These are phyloP conservation scores for Penicillium alfredii DNA, from an alignment of 495 filamentous ascomycete species.

Conservation along the genomic window DNA sequence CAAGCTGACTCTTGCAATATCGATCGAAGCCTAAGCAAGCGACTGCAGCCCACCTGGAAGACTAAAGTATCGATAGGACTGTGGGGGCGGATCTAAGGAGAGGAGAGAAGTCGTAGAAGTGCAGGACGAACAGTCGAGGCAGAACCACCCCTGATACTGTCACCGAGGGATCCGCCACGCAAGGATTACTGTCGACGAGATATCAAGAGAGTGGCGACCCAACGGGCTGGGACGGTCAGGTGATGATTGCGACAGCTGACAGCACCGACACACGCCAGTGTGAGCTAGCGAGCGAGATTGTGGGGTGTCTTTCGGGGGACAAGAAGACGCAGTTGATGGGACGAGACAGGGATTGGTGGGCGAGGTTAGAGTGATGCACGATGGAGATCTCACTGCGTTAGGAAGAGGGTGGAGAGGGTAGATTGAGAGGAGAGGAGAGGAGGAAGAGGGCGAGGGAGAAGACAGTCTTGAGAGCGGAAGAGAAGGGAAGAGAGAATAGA, in stretches of 20 bases:
- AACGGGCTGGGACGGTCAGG: constrained; percentile 20
- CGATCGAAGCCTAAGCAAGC: too few relatives aligned
- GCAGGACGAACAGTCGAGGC: too few relatives aligned
- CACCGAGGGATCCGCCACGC: too few relatives aligned
- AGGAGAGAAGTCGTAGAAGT: too few relatives aligned
- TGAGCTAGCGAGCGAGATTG: constrained; percentile 11
- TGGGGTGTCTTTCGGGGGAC: constrained; percentile 6
- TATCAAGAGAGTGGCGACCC: constrained; percentile 20
- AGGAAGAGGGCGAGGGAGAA: background rate
- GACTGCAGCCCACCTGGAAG: constrained; percentile 13
- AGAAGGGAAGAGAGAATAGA: constrained; percentile 3
- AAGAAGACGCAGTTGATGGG: constrained; percentile 8
- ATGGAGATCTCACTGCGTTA: constrained; percentile 16
- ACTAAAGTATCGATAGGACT: background rate
- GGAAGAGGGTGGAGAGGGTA: constrained; percentile 2
- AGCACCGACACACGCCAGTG: constrained; percentile 11
- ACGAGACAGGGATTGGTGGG: constrained; percentile 11
- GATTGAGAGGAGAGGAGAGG: constrained; percentile 3
- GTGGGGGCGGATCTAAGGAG: background rate
- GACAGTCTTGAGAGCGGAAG: background rate
- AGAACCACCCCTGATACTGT: too few relatives aligned
- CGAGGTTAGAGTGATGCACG: constrained; percentile 21
- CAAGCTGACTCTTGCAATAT: too few relatives aligned
- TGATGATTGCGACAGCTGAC: constrained; percentile 26
- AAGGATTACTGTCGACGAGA: constrained; percentile 5